Percentiles rank a stretch among this genome's conserved stretches.
Conservation (phyloP, 352 stramenopile species). For the Phytophthora sp. region DNA sequence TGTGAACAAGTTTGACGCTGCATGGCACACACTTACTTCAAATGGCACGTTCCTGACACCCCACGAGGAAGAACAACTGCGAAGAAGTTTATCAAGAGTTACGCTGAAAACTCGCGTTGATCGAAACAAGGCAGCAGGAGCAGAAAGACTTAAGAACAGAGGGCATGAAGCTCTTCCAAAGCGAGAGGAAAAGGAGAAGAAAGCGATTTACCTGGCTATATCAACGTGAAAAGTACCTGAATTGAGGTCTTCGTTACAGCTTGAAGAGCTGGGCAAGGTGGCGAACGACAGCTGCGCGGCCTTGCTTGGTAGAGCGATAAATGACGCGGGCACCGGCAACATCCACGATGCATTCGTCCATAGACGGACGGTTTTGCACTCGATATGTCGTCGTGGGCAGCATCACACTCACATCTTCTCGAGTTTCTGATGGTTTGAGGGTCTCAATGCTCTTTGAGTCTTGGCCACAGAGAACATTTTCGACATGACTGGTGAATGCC, state of each 20-base stretch:
- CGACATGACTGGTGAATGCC: slow-evolving; percentile 53
- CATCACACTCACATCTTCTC: slow-evolving; percentile 53
- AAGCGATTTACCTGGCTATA: slow-evolving; percentile 62
- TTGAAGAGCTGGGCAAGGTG: slow-evolving; percentile 50
- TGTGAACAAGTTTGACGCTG: not conserved
- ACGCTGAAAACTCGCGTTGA: slow-evolving; percentile 61
- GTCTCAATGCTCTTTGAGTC: not conserved
- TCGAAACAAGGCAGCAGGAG: slow-evolving; percentile 40
- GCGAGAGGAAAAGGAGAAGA: slow-evolving; percentile 21
- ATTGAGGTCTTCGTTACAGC: slow-evolving; percentile 10
- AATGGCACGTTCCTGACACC: slow-evolving; percentile 16
- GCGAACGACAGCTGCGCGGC: slow-evolving; percentile 59
- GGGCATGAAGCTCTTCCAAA: slow-evolving; percentile 12
- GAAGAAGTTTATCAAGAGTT: slow-evolving; percentile 66
- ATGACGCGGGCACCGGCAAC: slow-evolving; percentile 45
- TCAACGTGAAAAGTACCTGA: slow-evolving; percentile 51
- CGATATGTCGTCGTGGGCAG: slow-evolving; percentile 38
- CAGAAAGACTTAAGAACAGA: slow-evolving; percentile 32
- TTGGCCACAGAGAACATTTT: slow-evolving; percentile 33
- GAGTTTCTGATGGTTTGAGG: slow-evolving; percentile 37
- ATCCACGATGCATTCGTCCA: slow-evolving; percentile 65
- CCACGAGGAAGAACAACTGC: slow-evolving; percentile 55
- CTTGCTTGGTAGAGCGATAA: slow-evolving; percentile 67
- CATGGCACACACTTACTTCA: slow-evolving; percentile 2
- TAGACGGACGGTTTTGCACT: slow-evolving; percentile 56